phyloP scores from a whole-genome alignment of 2,329 filamentous ascomycete species.

The Aspergillus chevalieri region DNA sequence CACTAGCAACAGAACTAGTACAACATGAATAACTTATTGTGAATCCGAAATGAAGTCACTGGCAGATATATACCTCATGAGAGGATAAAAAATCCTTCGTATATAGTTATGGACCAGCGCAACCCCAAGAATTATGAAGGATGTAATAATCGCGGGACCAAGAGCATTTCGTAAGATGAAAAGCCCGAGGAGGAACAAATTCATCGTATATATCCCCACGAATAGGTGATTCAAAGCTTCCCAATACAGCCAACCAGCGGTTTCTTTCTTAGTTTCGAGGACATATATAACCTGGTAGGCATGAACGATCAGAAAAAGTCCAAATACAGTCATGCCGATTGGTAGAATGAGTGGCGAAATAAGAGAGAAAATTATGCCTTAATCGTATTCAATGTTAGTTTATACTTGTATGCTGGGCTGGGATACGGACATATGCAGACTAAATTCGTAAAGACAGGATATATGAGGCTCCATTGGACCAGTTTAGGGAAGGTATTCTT shows the following conservation, averaged over 20 bases:
- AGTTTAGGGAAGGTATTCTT: background rate
- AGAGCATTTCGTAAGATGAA: slow-evolving; percentile 3
- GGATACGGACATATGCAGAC: slow-evolving; percentile 7
- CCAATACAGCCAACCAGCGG: slow-evolving; percentile 8
- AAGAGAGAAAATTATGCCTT: slow-evolving; percentile 7
- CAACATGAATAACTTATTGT: too few relatives aligned
- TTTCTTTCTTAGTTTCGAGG: slow-evolving; percentile 1
- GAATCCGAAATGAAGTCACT: background rate
- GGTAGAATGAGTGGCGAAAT: slow-evolving; percentile 7
- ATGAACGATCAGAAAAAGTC: slow-evolving; percentile 2
- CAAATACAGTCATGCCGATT: slow-evolving; percentile 2
- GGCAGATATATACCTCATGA: background rate
- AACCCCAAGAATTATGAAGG: background rate
- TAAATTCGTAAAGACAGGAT: slow-evolving; percentile 9
- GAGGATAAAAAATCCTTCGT: background rate
- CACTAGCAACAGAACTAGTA: too few relatives aligned
- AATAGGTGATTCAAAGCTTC: slow-evolving; percentile 7
- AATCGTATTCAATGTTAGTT: background rate
- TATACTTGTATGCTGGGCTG: background rate
- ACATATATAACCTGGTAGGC: slow-evolving; percentile 4
- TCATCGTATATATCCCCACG: slow-evolving; percentile 7
- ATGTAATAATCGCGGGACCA: background rate
- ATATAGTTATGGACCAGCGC: background rate
- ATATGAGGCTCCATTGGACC: slow-evolving; percentile 7
- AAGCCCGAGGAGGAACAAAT: slow-evolving; percentile 6